Base-by-base conservation (phyloP, 805 yeast species). In the Metschnikowia koreensis region DNA sequence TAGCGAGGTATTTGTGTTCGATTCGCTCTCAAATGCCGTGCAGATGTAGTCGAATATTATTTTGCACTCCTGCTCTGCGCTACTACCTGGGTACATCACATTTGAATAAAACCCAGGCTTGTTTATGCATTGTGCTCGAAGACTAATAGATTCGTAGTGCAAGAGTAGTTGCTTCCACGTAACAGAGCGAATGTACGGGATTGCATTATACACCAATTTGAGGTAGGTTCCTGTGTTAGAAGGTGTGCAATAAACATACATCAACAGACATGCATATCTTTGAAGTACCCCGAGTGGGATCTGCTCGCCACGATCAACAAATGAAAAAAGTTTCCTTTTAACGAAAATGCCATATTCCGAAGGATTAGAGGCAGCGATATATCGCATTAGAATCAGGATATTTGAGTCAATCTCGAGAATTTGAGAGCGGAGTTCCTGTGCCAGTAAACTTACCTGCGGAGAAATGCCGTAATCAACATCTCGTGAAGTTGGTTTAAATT, bases 111-210 rank as follows among this genome's bases (percentile, higher is more conserved):
- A 76, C 11, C 60, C 62, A 1, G 77, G 71, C 48, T 76, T 59
- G 15, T 74, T 62, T 44, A 70, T 66, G 41, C 68, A 59, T 58
- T 74, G 77, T 48, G 67, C 67, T 53, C 71, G 66, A 16, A 74
- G 60, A 48, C 67, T 62, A 44, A 57, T 56, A 7, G 73, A 57
- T 46, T 62, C 64, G 47, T 69, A 71, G 16, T 67, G 67, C 10
- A 74, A 53, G 27, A 69, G 61, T 7, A 68, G 66, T 52, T 70
- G 70, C 55, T 65, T 68, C 77, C 78, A 74, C 15, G 68, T 61
- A 41, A 48, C 63, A 41, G 71, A 67, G 44, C 62, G 64, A 29
- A 74, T 62, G 42, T 53, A 60, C 2, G 69, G 67, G 12, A 72
- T 49, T 8, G 64, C 57, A 16, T 57, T 58, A 47, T 59, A 54